Evolutionary conservation across 495 filamentous ascomycete species (phyloP).

Genomic region (Neurospora sp.): DNA sequence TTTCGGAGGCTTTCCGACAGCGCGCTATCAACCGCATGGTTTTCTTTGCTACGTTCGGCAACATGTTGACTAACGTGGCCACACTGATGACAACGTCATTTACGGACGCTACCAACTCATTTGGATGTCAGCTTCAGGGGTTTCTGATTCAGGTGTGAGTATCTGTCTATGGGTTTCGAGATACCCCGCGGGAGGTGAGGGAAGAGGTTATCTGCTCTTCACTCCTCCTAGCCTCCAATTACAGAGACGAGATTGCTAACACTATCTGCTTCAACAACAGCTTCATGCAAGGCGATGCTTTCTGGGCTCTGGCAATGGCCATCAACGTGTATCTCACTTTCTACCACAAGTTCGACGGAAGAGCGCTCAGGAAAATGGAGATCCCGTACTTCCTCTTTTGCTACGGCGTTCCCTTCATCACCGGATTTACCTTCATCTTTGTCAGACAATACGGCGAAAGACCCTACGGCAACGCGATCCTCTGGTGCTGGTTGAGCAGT

Average conservation of each 20-base stretch:
- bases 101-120: slow-evolving; percentile 31
- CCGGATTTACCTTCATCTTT: slow-evolving; percentile 58
- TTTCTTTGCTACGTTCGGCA: slow-evolving; percentile 78
- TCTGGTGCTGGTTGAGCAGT: slow-evolving; percentile 74
- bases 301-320: slow-evolving; percentile 79
- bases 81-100: slow-evolving; percentile 59
- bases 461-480: slow-evolving; percentile 66
- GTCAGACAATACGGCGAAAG: slow-evolving; percentile 37
- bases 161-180: not conserved
- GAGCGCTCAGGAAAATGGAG: slow-evolving; percentile 57
- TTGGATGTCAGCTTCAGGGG: slow-evolving; percentile 64
- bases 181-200: not conserved
- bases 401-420: slow-evolving; percentile 68
- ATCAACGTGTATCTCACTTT: slow-evolving; percentile 83
- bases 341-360: slow-evolving; percentile 61
- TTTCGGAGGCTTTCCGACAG: slow-evolving; percentile 48
- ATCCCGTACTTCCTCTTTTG: slow-evolving; percentile 59
- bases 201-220: not conserved
- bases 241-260: not conserved
- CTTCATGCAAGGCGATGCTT: slow-evolving; percentile 69
- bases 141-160: slow-evolving; percentile 63
- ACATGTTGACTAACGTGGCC: slow-evolving; percentile 69
- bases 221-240: not conserved
- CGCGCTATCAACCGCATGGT: slow-evolving; percentile 78
- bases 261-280: slow-evolving; percentile 25